Evolutionary conservation across 306 rosid species (phyloP).

Genomic region (Acacia acuminata): DNA sequence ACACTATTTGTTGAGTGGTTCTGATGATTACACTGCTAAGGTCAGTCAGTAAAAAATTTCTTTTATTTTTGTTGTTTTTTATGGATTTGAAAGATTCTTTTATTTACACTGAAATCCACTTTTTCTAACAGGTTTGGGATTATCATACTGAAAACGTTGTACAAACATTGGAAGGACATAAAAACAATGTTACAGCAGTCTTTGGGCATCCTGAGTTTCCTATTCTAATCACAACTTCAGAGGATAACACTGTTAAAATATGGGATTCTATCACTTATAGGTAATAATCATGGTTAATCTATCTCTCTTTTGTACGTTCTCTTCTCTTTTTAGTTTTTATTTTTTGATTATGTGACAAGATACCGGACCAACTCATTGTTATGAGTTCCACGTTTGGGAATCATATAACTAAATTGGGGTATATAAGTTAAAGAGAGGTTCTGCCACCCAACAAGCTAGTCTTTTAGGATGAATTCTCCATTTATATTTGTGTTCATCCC

Average conservation of each 20-base stretch:
- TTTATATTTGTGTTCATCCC: too few species aligned
- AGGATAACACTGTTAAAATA: conserved; percentile 52
- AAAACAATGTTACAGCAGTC: conserved; percentile 49
- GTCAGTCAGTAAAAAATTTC: conserved; percentile 31
- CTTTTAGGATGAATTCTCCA: not conserved
- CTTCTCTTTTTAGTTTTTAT: not conserved
- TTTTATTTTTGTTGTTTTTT: not conserved
- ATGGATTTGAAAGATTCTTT: not conserved
- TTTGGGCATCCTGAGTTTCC: conserved; percentile 60
- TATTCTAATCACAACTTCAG: conserved; percentile 56
- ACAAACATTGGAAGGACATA: conserved; percentile 60
- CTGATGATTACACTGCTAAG: conserved; percentile 66
- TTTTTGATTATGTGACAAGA: not conserved
- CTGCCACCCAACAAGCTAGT: too few species aligned
- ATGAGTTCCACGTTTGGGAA: too few species aligned
- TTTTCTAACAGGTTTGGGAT: conserved; percentile 54
- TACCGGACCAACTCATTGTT: too few species aligned
- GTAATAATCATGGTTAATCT: conserved; percentile 20
- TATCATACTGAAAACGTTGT: conserved; percentile 39
- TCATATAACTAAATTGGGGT: too few species aligned
- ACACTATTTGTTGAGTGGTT: conserved; percentile 57
- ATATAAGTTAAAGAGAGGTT: too few species aligned
- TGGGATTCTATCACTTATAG: conserved; percentile 49
- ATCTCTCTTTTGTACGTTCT: not conserved
- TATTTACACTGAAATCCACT: not conserved